A percentile compares a stretch with the other conserved stretches of the same genome.
These are phyloP conservation scores for Cardiospermum halicacabum DNA, from an alignment of 345 rosid species.

Conservation along the genomic window DNA sequence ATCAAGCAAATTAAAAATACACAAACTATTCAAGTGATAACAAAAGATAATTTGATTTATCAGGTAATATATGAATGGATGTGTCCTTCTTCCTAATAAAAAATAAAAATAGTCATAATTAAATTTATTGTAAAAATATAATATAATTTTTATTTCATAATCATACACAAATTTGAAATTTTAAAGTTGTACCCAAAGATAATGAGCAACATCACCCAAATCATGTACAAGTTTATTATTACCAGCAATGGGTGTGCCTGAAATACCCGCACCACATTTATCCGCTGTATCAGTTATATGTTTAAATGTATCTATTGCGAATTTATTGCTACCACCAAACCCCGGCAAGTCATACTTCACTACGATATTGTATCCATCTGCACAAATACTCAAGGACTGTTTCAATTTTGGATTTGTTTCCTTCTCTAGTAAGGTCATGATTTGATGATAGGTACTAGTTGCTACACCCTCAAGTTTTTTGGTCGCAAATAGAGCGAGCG, in stretches of 20 bases:
- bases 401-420: neutral
- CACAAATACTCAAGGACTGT: neutral
- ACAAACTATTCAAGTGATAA: too few species aligned
- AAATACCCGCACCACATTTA: neutral
- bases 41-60: too few species aligned
- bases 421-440: neutral
- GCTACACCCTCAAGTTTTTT: neutral
- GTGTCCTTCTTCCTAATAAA: too few species aligned
- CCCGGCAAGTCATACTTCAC: neutral
- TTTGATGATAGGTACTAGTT: neutral
- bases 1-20: too few species aligned
- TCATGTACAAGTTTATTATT: neutral
- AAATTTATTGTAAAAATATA: too few species aligned
- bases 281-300: conserved; percentile 2
- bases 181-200: too few species aligned
- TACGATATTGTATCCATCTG: neutral
- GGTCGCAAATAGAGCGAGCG: conserved; percentile 1
- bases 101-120: too few species aligned
- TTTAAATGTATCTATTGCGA: neutral
- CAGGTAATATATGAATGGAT: too few species aligned
- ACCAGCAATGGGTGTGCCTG: conserved; percentile 8
- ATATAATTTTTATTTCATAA: too few species aligned
- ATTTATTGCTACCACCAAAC: conserved; percentile 16
- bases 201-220: neutral
- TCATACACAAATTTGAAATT: too few species aligned